Base-by-base conservation (phyloP, 768 basidiomycete genomes). In the Agrocybe chaxingu region DNA sequence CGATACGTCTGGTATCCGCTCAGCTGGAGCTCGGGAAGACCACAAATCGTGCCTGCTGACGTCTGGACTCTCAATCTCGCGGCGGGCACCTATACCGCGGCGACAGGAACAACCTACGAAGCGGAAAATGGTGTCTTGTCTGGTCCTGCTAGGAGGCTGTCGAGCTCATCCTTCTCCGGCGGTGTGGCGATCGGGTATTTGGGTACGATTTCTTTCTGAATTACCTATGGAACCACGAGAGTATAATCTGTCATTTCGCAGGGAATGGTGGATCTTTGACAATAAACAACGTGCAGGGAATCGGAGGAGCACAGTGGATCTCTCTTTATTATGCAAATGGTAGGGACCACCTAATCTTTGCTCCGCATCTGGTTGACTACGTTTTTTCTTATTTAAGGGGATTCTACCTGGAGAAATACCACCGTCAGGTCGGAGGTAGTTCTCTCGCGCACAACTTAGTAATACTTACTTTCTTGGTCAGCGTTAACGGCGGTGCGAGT, bases 1-100 rank as follows among this genome's bases (percentile, higher is more conserved):
- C 65, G 71, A 42, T 84, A 84, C 63, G 77, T 83, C 42, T 85
- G 82, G 82, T 76, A 77, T 51, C 82, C 82, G 5, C 62, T 85
- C 48, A 71, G 71, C 38, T 84, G 79, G 76, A 70, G 72, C 5
- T 68, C 71, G n/a, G 79, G 81, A 7, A 54, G 60, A n/a, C 81
- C 82, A 18, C 70, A 77, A 59, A 71, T 84, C 18, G 72, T 81
- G 8, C 63, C 70, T 38, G 75, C 79, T 10, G 82, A 82, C 57
- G 74, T 83, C 3, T 84, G 81, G 81, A 79, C 65, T 44, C 53
- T 83, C 41, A 69, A 83, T 57, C 45, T 81, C 5, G 58, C 63
- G 12, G 71, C 78, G 7, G 80, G 80, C 3, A 79, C 79, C 3
- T 82, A 73, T 56, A 66, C 69, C 13, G 75, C 70, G 30, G 77